Base-by-base conservation (phyloP, 345 rosid genomes). In the Excoecaria cochinchinensis region DNA sequence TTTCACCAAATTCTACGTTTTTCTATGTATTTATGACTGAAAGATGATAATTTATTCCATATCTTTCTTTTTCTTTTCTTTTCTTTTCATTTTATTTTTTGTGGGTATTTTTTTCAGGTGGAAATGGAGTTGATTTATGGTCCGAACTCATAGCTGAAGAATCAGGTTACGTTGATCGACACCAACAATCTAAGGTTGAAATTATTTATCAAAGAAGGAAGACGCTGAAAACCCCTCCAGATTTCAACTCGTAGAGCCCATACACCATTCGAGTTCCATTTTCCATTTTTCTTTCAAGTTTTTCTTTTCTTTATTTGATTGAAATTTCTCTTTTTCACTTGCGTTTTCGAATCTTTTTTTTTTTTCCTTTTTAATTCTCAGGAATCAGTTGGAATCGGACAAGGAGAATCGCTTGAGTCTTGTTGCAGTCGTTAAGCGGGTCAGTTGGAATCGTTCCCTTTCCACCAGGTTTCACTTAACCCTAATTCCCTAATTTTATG, bases 371-470 rank as follows among this genome's bases (percentile, higher is more conserved):
- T 31, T 31, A 10, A 13, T 44, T 8, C 9, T 44, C 81, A 86
- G 85, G 63, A 72, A 76, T 46, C 75, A 80, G 50, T 71, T 55
- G 7, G 78, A 76, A 53, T 69, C 79, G 15, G 62, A 80, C 64
- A 53, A 69, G 31, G 83, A 68, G 17, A 67, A 69, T 81, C 89
- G 94, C 21, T 75, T 88, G 73, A 86, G 89, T 83, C 82, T 86
- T 3, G 91, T 25, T 25, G 66, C 77, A 52, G 86, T 75, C 42
- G 84, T 79, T 56, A 88, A 89, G 89, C 85, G 98, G 74, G 69
- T 86, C 78, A 95, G 98, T 84, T 91, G 98, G 99, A 85, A 90
- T 81, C 94, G 96, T 58, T 85, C 97, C 1, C 96, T 95, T 75
- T 95, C 99, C 71, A 90, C 88, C 84, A 93, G 98, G 99, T 95